phyloP scores from a whole-genome alignment of 495 filamentous ascomycete genomes.

The Penicillium robsamsonii region DNA sequence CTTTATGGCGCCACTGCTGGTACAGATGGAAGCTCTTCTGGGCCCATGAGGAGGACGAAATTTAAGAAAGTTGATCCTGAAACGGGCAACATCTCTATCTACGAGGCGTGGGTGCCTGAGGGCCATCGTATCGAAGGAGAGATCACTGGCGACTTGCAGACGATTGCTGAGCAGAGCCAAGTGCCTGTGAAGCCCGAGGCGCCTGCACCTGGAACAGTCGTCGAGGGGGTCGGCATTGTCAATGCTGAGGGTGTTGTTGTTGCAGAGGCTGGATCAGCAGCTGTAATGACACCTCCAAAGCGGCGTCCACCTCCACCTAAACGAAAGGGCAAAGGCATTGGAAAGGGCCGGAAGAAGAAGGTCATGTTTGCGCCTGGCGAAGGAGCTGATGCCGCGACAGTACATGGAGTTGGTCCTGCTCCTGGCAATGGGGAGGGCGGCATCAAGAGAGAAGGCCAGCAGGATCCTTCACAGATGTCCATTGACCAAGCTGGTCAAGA shows the following conservation, averaged over 20 bases:
- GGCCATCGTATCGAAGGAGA: slow-evolving; percentile 82
- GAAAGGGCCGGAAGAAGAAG: slow-evolving; percentile 68
- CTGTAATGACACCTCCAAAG: slow-evolving; percentile 46
- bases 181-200: slow-evolving; percentile 44
- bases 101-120: slow-evolving; percentile 76
- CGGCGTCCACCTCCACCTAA: slow-evolving; percentile 73
- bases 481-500: slow-evolving; percentile 45
- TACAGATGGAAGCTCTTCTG: slow-evolving; percentile 40
- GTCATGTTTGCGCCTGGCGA: slow-evolving; percentile 50
- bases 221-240: slow-evolving; percentile 61
- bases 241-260: slow-evolving; percentile 62
- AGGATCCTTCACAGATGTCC: slow-evolving; percentile 36
- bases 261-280: slow-evolving; percentile 46
- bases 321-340: slow-evolving; percentile 67
- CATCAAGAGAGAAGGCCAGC: slow-evolving; percentile 28
- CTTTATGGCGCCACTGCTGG: slow-evolving; percentile 50
- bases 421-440: slow-evolving; percentile 19
- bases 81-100: slow-evolving; percentile 70
- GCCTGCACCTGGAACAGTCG: slow-evolving; percentile 56
- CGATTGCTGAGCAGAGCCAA: slow-evolving; percentile 30
- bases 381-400: slow-evolving; percentile 36
- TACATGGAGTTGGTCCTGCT: slow-evolving; percentile 35
- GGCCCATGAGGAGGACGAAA: slow-evolving; percentile 67
- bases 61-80: slow-evolving; percentile 73
- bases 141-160: slow-evolving; percentile 56